A percentile compares a stretch with the other conserved stretches of the same genome.
Evolutionary conservation across 495 filamentous ascomycete species (phyloP).

Genomic region (Aspergillus leporis): DNA sequence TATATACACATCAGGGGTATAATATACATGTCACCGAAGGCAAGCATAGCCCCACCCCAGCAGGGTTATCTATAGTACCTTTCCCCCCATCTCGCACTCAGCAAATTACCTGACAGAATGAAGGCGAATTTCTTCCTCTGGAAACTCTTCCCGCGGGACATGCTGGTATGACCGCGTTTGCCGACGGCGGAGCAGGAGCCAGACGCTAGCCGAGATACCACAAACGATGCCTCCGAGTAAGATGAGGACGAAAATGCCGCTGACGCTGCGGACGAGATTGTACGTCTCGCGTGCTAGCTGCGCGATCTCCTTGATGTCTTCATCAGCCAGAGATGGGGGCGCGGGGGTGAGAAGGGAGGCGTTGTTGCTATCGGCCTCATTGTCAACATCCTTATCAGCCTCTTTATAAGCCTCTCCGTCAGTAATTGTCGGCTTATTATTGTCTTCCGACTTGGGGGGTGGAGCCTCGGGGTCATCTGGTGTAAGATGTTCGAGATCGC

Average conservation of each 20-base stretch:
- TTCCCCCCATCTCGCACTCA: not conserved
- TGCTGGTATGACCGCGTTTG: not conserved
- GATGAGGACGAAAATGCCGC: not conserved
- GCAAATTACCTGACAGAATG: not conserved
- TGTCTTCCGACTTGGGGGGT: not conserved
- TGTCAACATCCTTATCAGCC: slow-evolving; percentile 53
- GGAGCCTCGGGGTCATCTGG: not conserved
- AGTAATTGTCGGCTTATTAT: not conserved
- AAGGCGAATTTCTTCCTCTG: slow-evolving; percentile 1
- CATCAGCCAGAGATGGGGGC: not conserved
- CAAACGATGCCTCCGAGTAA: not conserved
- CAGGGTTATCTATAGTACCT: slow-evolving; percentile 10
- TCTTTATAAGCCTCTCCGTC: slow-evolving; percentile 23
- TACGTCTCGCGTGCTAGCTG: not conserved
- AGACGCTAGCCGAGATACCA: not conserved
- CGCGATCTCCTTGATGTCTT: not conserved
- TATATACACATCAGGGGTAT: not conserved
- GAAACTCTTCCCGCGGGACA: not conserved
- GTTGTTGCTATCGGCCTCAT: not conserved
- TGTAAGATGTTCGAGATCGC: not conserved
- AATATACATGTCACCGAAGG: not conserved
- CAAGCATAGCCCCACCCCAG: not conserved
- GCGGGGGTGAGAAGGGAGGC: not conserved
- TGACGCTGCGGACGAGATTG: not conserved
- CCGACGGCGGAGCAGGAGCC: not conserved